These are phyloP conservation scores for Coemansia sp. DNA, from an alignment of 192 early-diverging fungal genomes.

Conservation along the genomic window DNA sequence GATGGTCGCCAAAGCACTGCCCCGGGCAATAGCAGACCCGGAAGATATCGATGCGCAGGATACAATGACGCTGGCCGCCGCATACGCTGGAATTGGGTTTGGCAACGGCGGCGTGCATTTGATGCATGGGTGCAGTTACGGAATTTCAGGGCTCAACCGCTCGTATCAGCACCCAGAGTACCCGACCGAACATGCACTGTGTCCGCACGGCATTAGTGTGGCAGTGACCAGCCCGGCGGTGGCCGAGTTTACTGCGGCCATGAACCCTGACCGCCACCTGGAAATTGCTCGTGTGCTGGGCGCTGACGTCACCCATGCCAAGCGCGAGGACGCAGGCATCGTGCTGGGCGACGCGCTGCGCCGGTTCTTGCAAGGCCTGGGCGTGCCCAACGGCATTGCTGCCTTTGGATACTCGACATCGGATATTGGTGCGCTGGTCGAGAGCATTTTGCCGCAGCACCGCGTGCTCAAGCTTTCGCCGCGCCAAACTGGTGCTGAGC, in stretches of 20 bases:
- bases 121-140: slow-evolving; percentile 81
- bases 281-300: slow-evolving; percentile 77
- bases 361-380: slow-evolving; percentile 70
- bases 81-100: slow-evolving; percentile 88
- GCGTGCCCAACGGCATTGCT: slow-evolving; percentile 79
- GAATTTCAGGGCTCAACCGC: slow-evolving; percentile 83
- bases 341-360: slow-evolving; percentile 76
- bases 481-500: slow-evolving; percentile 43
- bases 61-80: slow-evolving; percentile 85
- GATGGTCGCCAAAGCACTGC: slow-evolving; percentile 80
- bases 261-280: slow-evolving; percentile 83
- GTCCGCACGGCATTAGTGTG: slow-evolving; percentile 80
- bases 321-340: slow-evolving; percentile 68
- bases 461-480: slow-evolving; percentile 92
- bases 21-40: slow-evolving; percentile 68
- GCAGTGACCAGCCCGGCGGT: slow-evolving; percentile 90
- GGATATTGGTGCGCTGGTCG: slow-evolving; percentile 72
- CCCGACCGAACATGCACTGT: slow-evolving; percentile 69
- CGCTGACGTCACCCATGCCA: slow-evolving; percentile 65
- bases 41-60: slow-evolving; percentile 70
- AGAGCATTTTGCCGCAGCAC: slow-evolving; percentile 87
- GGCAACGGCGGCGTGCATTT: slow-evolving; percentile 89
- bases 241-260: slow-evolving; percentile 77
- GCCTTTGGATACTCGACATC: slow-evolving; percentile 73
- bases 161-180: slow-evolving; percentile 82